phyloP scores from a whole-genome alignment of 805 yeast genomes.

The Kodamaea neixiangensis region DNA sequence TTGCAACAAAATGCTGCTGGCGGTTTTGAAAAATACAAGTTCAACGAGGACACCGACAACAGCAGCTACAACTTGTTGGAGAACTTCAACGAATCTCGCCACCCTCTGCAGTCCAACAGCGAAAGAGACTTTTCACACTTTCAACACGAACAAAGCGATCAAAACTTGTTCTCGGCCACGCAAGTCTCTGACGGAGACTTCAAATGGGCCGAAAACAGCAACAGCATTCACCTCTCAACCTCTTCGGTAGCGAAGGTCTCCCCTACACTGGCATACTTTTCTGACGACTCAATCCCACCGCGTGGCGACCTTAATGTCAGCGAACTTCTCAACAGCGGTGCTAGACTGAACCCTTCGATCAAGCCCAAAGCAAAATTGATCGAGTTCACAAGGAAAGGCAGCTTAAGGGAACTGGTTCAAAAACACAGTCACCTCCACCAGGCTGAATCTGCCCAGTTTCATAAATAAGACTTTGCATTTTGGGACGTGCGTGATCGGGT shows the following conservation, averaged over 20 bases:
- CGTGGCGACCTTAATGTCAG: conserved; percentile 7
- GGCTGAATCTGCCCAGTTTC: conserved; percentile 23
- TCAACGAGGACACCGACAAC: conserved; percentile 14
- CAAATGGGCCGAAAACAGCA: conserved; percentile 27
- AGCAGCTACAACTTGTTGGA: conserved; percentile 21
- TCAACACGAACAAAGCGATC: conserved; percentile 13
- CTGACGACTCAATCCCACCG: conserved; percentile 9
- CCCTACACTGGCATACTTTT: conserved; percentile 7
- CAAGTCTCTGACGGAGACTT: conserved; percentile 30
- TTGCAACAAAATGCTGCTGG: neutral
- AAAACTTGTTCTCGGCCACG: conserved; percentile 28
- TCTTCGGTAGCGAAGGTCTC: conserved; percentile 3
- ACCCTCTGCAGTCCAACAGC: conserved; percentile 18
- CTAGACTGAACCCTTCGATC: conserved; percentile 6
- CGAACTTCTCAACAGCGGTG: conserved; percentile 1
- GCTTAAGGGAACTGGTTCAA: conserved; percentile 42
- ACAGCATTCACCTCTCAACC: conserved; percentile 2
- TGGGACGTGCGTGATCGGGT: neutral
- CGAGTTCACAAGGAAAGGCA: conserved; percentile 47
- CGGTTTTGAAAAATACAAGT: conserved; percentile 9
- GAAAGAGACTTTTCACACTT: conserved; percentile 16
- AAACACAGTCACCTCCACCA: conserved; percentile 28
- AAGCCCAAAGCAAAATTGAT: conserved; percentile 43
- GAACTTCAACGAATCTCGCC: conserved; percentile 20
- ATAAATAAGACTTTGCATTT: conserved; percentile 3